Evolutionary conservation across 2,329 filamentous ascomycete genomes (phyloP), one percentile per base, ranked within the genome.

Genomic region (Malbranchea cinnamomea): DNA sequence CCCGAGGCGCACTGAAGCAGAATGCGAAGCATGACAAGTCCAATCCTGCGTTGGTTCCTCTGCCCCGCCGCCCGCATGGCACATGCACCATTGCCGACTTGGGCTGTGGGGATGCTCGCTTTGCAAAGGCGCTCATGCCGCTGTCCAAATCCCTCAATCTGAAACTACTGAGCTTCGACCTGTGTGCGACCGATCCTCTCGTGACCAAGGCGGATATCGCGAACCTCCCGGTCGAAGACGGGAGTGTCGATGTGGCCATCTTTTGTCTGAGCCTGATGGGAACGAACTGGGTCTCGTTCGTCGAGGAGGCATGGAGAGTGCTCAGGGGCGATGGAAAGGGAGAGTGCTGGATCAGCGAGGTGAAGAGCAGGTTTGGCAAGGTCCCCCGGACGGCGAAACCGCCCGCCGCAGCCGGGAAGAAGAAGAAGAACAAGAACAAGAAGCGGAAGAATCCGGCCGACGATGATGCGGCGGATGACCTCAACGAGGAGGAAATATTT

Each of bases 191-290:
- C 4, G 72, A 71, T 34, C 64, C 72, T 11, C 68, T 84, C 12
- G 79, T 98, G 38, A 93, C 81, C 1, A 73, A 77, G 38, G 84
- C 89, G 9, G 89, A 98, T 56, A 89, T 95, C 30, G 78, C 84
- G 17, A 69, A 78, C 36, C 62, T 98, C 2, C 87, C 87, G 0
- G 60, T 93, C 0, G 62, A 63, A 4, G 74, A 85, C 42, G 76
- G 73, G 25, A 74, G 69, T 37, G 74, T 84, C 37, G 84, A 98
- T 53, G 67, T 98, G 4, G 81, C 81, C 28, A 76, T 98, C 42
- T 95, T 95, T 63, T 98, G 89, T 54, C 68, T 98, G 18, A 89
- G 87, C 28, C 71, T 98, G 35, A 98, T 98, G 89, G 89, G 89
- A 48, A 98, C 89, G 32, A 98, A 98, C 60, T 98, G 89, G 87